Evolutionary conservation across 768 basidiomycete species (phyloP), one percentile per base, ranked within the genome.

Genomic region (Tricholoma sp.): DNA sequence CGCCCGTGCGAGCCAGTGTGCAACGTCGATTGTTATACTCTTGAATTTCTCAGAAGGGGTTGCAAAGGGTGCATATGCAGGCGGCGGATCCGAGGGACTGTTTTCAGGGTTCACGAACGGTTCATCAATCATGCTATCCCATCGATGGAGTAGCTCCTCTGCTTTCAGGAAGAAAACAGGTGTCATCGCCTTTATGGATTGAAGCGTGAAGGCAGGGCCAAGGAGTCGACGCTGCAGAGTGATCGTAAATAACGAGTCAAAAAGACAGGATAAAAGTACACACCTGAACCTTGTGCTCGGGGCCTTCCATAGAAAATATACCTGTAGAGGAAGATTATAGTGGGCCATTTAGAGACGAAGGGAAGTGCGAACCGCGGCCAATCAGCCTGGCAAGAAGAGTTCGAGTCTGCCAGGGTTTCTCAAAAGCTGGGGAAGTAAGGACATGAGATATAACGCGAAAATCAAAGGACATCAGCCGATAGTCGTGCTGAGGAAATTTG

Each of bases 401-500:
- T 13, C 80, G 74, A 3, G 82, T 83, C 61, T 80, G 80, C 80
- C 80, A 81, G 6, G 82, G 82, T 62, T 81, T 84, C 61, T 82
- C 76, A 56, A 78, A 84, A 5, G 66, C 60, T 0, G 79, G 60
- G 1, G 79, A 78, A 59, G 68, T 77, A 24, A 83, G 70, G 33
- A 84, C 67, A 65, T 82, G 78, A 5, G 76, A 67, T 9, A 81
- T 64, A 11, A 74, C 77, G 10, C 75, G 74, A 53, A 78, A 70
- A 62, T 84, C 82, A 52, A 81, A 75, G 0, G 81, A 75, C 66
- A 84, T 70, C 18, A 84, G 62, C 39, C 82, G 78, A 58, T 77
- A 77, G 59, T 84, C 82, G 57, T 80, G 76, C 79, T 82, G 55
- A 10, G n/a, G 6, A 31, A 50, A 17, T 28, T 24, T 24, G 45